Evolutionary conservation across 306 rosid genomes (phyloP).

Genomic region (Sicyos edulis): DNA sequence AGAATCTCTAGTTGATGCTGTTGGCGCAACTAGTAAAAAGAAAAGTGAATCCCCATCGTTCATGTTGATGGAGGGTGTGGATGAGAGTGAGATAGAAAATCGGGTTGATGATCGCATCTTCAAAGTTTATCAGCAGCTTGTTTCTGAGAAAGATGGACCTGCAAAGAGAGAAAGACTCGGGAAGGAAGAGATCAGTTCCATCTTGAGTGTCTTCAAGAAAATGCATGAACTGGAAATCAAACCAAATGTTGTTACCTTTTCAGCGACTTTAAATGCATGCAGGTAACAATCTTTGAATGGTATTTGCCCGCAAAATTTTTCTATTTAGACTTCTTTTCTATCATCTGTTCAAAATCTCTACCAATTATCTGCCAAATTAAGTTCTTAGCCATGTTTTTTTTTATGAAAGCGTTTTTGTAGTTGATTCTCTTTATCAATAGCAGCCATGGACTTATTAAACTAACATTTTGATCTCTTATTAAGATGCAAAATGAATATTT

Average conservation of each 20-base stretch:
- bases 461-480: not conserved
- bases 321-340: not conserved
- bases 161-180: slow-evolving; percentile 36
- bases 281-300: slow-evolving; percentile 41
- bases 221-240: slow-evolving; percentile 65
- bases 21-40: slow-evolving; percentile 23
- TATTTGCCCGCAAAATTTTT: not conserved
- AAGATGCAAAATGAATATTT: not conserved
- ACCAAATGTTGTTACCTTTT: slow-evolving; percentile 58
- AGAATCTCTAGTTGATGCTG: slow-evolving; percentile 30
- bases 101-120: slow-evolving; percentile 29
- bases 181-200: slow-evolving; percentile 42
- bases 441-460: not conserved
- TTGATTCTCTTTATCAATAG: slow-evolving; percentile 1
- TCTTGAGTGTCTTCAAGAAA: slow-evolving; percentile 54
- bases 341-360: slow-evolving; percentile 1
- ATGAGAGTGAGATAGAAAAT: slow-evolving; percentile 19
- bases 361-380: not conserved
- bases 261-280: slow-evolving; percentile 94
- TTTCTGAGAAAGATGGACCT: slow-evolving; percentile 51
- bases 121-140: slow-evolving; percentile 46
- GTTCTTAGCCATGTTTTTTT: not conserved
- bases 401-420: not conserved
- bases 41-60: slow-evolving; percentile 24
- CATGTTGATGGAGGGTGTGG: slow-evolving; percentile 14